Conservation (phyloP, 257 asterid genomes). For the Plantago major region DNA sequence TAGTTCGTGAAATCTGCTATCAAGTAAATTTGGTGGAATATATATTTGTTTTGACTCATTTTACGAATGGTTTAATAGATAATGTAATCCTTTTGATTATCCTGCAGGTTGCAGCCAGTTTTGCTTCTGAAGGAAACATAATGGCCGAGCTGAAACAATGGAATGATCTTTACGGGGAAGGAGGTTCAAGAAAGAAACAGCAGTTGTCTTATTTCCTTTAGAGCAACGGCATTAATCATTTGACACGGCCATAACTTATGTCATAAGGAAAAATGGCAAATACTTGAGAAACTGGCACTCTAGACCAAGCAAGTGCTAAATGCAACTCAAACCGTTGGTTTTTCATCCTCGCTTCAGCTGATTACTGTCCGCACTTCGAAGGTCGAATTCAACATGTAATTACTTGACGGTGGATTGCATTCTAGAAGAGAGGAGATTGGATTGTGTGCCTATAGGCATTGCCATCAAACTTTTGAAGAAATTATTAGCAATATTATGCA, state of each 20-base stretch:
- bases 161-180: constrained; percentile 93
- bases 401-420: constrained; percentile 24
- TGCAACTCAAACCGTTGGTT: too few relatives aligned
- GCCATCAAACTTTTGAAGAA: constrained; percentile 13
- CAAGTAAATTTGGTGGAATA: background rate
- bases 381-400: constrained; percentile 19
- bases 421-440: constrained; percentile 18
- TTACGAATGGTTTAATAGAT: too few relatives aligned
- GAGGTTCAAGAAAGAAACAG: constrained; percentile 86
- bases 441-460: constrained; percentile 17
- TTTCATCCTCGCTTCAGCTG: background rate
- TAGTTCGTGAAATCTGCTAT: too few relatives aligned
- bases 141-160: constrained; percentile 92
- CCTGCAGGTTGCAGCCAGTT: constrained; percentile 89
- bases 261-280: too few relatives aligned
- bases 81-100: background rate
- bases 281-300: too few relatives aligned
- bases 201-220: constrained; percentile 86
- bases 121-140: constrained; percentile 82
- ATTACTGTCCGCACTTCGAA: constrained; percentile 5
- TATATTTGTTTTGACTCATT: too few relatives aligned
- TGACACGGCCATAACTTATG: too few relatives aligned
- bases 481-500: constrained; percentile 17
- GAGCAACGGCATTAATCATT: background rate
- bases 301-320: too few relatives aligned